phyloP scores from a whole-genome alignment of 2,329 filamentous ascomycete species.

The Byssochlamys sp. region DNA sequence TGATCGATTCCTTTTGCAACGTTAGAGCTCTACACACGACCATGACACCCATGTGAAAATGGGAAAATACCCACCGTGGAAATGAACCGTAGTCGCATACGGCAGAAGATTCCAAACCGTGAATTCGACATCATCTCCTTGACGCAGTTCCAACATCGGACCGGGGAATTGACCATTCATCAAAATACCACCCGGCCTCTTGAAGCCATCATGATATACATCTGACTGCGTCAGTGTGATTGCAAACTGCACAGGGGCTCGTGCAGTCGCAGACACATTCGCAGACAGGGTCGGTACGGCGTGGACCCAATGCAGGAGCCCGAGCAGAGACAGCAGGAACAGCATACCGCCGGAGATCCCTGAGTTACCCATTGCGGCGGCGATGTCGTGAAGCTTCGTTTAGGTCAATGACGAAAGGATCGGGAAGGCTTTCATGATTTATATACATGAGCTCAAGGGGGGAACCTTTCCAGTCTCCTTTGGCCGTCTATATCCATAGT shows the following conservation, averaged over 20 bases:
- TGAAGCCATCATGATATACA: constrained; percentile 16
- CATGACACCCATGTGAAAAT: background rate
- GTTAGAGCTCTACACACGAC: background rate
- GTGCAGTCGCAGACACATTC: background rate
- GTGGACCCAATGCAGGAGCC: background rate
- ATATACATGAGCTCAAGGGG: background rate
- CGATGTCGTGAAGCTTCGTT: background rate
- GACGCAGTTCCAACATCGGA: constrained; percentile 10
- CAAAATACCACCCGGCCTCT: constrained; percentile 12
- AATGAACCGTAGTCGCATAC: constrained; percentile 13
- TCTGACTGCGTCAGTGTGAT: constrained; percentile 11
- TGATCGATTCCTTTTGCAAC: constrained; percentile 32
- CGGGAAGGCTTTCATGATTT: background rate
- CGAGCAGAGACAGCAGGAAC: background rate
- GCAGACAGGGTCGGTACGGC: background rate
- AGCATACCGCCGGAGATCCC: background rate
- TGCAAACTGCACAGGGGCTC: constrained; percentile 4
- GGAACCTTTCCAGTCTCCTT: background rate
- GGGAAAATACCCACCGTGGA: constrained; percentile 11
- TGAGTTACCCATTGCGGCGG: background rate
- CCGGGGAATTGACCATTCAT: constrained; percentile 17
- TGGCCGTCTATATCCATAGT: background rate
- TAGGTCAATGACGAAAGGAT: background rate
- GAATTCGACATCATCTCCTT: constrained; percentile 11
- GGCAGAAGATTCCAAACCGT: constrained; percentile 12